Conservation (phyloP, 345 rosid species). For the Lagerstroemia speciosa region DNA sequence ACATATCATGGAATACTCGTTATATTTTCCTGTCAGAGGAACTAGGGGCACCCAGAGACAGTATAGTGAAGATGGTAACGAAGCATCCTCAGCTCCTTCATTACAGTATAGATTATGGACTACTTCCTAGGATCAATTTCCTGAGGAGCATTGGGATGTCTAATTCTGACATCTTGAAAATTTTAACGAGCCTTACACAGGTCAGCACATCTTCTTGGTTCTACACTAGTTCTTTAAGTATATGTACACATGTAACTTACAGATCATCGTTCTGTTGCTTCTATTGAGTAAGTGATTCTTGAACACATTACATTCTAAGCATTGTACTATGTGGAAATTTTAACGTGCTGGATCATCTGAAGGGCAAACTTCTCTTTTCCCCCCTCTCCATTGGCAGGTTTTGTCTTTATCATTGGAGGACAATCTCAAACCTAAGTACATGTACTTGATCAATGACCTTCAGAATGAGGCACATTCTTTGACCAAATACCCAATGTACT, state of each 20-base stretch:
- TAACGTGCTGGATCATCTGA: not conserved
- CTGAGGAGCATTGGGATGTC: constrained; percentile 83
- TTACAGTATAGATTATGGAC: constrained; percentile 86
- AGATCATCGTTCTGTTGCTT: no score
- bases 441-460: constrained; percentile 81
- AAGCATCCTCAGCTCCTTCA: constrained; percentile 95
- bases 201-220: constrained; percentile 19
- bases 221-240: not conserved
- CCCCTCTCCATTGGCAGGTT: constrained; percentile 37
- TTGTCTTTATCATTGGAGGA: constrained; percentile 86
- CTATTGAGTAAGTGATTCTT: not conserved
- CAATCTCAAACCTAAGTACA: constrained; percentile 85
- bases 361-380: not conserved
- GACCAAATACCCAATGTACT: constrained; percentile 78
- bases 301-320: not conserved
- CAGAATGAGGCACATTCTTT: constrained; percentile 63
- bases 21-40: constrained; percentile 79
- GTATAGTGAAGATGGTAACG: constrained; percentile 83
- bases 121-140: constrained; percentile 86
- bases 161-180: constrained; percentile 77
- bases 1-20: constrained; percentile 87
- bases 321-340: not conserved
- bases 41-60: constrained; percentile 84
- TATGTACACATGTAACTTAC: not conserved
- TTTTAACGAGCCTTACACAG: constrained; percentile 94